These are phyloP conservation scores for Cicer yamashitae DNA, from an alignment of 306 rosid species.

Conservation along the genomic window DNA sequence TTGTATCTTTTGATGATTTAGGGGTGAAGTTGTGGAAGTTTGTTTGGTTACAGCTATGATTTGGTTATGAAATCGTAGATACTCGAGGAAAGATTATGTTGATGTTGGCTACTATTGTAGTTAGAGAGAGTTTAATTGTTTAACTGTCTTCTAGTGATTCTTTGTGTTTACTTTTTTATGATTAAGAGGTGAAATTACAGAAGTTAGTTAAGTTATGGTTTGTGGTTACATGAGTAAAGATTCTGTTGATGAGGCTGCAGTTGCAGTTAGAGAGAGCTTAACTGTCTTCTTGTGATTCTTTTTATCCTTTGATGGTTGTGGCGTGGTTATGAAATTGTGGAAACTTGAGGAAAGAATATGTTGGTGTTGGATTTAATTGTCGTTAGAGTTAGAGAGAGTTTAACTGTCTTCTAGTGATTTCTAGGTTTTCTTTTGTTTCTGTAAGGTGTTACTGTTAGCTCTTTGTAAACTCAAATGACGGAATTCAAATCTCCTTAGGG, in stretches of 20 bases:
- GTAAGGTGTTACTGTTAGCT: no score
- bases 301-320: no score
- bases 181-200: not conserved
- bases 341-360: no score
- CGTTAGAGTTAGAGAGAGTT: no score
- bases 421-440: no score
- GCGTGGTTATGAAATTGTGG: no score
- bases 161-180: not conserved
- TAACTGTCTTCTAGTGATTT: no score
- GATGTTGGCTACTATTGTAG: not conserved
- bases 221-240: not conserved
- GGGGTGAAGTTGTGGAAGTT: not conserved
- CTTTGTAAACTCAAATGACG: no score
- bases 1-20: not conserved
- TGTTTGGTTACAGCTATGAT: not conserved
- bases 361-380: no score
- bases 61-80: not conserved
- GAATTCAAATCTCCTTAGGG: no score
- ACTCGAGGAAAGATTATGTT: not conserved
- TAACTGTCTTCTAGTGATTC: not conserved
- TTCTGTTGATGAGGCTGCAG: not conserved
- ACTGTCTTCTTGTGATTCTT: not conserved
- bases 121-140: not conserved
- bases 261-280: not conserved
- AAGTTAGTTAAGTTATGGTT: not conserved